Evolutionary conservation across 352 stramenopile species (phyloP).

Genomic region (Phytophthora brassicae): DNA sequence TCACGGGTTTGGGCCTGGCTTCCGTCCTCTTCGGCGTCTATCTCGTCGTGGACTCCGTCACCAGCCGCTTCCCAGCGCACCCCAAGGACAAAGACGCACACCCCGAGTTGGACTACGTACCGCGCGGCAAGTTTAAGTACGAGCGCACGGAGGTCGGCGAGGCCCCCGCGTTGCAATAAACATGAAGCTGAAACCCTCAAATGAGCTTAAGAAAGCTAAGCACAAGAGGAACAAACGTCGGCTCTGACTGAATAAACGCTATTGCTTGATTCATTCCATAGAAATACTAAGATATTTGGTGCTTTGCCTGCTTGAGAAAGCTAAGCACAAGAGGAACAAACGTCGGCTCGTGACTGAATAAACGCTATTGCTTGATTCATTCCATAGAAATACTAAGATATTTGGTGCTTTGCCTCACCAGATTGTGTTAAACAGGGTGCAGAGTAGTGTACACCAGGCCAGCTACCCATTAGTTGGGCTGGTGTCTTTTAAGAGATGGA

Average conservation of each 20-base stretch:
- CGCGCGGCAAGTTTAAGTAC: slow-evolving; percentile 56
- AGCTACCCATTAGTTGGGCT: slow-evolving; percentile 21
- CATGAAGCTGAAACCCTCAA: too few species aligned
- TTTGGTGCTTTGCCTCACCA: neutral
- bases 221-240: slow-evolving; percentile 1
- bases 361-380: slow-evolving; percentile 30
- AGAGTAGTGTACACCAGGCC: neutral
- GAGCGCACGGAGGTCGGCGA: slow-evolving; percentile 61
- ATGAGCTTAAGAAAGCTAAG: too few species aligned
- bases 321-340: neutral
- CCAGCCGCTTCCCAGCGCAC: slow-evolving; percentile 38
- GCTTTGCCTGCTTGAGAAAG: too few species aligned
- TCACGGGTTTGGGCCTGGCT: slow-evolving; percentile 75
- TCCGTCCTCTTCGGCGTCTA: slow-evolving; percentile 83
- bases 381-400: slow-evolving; percentile 1
- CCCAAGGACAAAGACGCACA: slow-evolving; percentile 36
- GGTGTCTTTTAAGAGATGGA: neutral
- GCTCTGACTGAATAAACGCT: slow-evolving; percentile 33
- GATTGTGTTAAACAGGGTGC: slow-evolving; percentile 11
- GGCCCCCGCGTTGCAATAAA: slow-evolving; percentile 44
- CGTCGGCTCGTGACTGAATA: slow-evolving; percentile 27
- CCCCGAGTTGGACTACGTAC: slow-evolving; percentile 37
- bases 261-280: slow-evolving; percentile 18
- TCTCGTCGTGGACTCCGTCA: slow-evolving; percentile 67
- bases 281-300: slow-evolving; percentile 3